Percentiles rank a stretch among this genome's conserved stretches.
Evolutionary conservation across 495 filamentous ascomycete genomes (phyloP).

Genomic region (Trichoderma parareesei): DNA sequence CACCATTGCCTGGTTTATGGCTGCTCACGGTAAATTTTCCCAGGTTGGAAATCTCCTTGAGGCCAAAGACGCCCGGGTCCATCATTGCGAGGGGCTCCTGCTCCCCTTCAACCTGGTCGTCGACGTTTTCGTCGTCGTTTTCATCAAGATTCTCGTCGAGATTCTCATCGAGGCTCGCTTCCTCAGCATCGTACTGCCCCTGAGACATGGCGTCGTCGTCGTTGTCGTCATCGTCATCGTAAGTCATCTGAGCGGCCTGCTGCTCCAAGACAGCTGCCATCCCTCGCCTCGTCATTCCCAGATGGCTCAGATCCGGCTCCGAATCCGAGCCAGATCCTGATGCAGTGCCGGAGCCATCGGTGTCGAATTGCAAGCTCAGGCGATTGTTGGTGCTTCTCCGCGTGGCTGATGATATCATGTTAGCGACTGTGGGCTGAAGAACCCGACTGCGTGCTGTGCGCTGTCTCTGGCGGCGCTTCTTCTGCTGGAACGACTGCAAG

Average conservation of each 20-base stretch:
- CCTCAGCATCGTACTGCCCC: slow-evolving; percentile 5
- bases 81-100: slow-evolving; percentile 4
- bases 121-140: slow-evolving; percentile 17
- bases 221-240: not conserved
- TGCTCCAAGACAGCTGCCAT: not conserved
- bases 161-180: slow-evolving; percentile 7
- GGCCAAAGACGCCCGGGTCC: slow-evolving; percentile 39
- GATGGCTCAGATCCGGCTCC: slow-evolving; percentile 6
- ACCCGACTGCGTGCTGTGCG: not conserved
- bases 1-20: slow-evolving; percentile 83
- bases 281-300: slow-evolving; percentile 8
- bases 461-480: not conserved
- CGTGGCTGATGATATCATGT: not conserved
- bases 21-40: slow-evolving; percentile 89
- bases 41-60: slow-evolving; percentile 90
- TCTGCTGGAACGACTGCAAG: not conserved
- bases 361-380: not conserved
- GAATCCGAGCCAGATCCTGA: not conserved
- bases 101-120: slow-evolving; percentile 14
- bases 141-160: slow-evolving; percentile 12
- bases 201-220: slow-evolving; percentile 3
- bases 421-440: not conserved
- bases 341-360: not conserved
- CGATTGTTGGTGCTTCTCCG: not conserved
- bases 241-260: slow-evolving; percentile 3